These are phyloP conservation scores for Austropuccinia psidii DNA, from an alignment of 1,284 basidiomycete species.

Conservation along the genomic window DNA sequence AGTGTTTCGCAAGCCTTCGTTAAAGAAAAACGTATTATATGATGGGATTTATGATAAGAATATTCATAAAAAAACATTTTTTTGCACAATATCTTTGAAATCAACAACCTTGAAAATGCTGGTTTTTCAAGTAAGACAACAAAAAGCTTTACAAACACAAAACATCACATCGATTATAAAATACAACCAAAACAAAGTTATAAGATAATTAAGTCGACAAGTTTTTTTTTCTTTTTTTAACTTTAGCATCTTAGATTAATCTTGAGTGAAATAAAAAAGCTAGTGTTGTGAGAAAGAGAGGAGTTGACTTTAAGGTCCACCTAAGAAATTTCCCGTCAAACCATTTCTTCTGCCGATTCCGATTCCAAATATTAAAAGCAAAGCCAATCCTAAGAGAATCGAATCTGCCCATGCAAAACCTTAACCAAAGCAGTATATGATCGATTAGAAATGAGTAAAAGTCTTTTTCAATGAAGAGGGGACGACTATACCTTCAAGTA, in stretches of 20 bases:
- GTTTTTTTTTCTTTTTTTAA: too few relatives aligned
- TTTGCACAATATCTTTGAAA: too few relatives aligned
- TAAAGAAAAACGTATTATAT: too few relatives aligned
- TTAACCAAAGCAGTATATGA: neutral
- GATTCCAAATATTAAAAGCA: neutral
- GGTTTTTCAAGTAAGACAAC: too few relatives aligned
- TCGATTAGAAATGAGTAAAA: neutral
- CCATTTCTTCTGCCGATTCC: conserved; percentile 23
- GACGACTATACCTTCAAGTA: conserved; percentile 9
- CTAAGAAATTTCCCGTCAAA: conserved; percentile 11
- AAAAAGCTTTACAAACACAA: neutral
- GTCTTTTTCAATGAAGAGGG: neutral
- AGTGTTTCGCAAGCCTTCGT: too few relatives aligned
- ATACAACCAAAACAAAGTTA: too few relatives aligned
- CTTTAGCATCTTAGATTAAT: too few relatives aligned
- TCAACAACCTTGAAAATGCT: too few relatives aligned
- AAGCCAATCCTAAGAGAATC: conserved; percentile 3
- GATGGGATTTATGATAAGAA: too few relatives aligned
- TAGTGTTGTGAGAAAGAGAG: neutral
- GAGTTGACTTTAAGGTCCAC: conserved; percentile 10
- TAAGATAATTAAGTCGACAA: too few relatives aligned
- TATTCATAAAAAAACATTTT: too few relatives aligned
- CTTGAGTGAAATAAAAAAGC: too few relatives aligned
- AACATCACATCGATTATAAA: neutral
- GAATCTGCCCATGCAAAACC: conserved; percentile 34